Conservation (phyloP, 1,139 yeast genomes). For the Hansenula lynferdii region DNA sequence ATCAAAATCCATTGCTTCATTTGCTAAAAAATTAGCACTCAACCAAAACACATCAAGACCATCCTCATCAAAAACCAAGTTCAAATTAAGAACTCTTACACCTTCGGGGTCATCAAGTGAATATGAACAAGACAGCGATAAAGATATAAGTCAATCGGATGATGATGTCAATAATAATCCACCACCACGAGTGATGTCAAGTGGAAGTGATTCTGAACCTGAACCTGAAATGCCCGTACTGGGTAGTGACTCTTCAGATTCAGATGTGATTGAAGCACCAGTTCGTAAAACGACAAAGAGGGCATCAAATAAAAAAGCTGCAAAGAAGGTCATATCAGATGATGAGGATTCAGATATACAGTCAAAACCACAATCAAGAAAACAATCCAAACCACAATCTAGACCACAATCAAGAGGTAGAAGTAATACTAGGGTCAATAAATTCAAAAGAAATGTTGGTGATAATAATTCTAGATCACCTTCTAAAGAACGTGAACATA, state of each 20-base stretch:
- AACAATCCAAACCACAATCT: not conserved
- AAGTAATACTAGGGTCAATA: conserved; percentile 10
- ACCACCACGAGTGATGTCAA: not conserved
- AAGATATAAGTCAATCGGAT: conserved; percentile 23
- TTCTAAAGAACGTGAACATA: conserved; percentile 14
- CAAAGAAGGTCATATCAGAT: conserved; percentile 8
- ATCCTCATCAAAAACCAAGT: not conserved
- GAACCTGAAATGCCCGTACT: not conserved
- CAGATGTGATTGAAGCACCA: conserved; percentile 5
- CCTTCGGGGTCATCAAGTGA: conserved; percentile 14
- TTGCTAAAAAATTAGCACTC: conserved; percentile 9
- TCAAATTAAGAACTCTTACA: conserved; percentile 1
- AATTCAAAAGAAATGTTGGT: conserved; percentile 10
- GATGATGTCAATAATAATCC: too few relatives aligned
- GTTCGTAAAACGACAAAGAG: not conserved
- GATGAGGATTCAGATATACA: conserved; percentile 5
- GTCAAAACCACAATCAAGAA: not conserved
- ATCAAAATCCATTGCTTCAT: conserved; percentile 6
- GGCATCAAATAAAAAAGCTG: not conserved
- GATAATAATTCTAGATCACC: conserved; percentile 1
- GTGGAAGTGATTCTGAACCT: conserved; percentile 1
- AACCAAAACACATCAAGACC: conserved; percentile 1
- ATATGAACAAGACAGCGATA: conserved; percentile 25
- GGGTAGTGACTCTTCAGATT: conserved; percentile 9
- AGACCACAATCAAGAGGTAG: too few relatives aligned